phyloP scores from a whole-genome alignment of 192 early-diverging fungal species.

The Entophlyctis helioformis region DNA sequence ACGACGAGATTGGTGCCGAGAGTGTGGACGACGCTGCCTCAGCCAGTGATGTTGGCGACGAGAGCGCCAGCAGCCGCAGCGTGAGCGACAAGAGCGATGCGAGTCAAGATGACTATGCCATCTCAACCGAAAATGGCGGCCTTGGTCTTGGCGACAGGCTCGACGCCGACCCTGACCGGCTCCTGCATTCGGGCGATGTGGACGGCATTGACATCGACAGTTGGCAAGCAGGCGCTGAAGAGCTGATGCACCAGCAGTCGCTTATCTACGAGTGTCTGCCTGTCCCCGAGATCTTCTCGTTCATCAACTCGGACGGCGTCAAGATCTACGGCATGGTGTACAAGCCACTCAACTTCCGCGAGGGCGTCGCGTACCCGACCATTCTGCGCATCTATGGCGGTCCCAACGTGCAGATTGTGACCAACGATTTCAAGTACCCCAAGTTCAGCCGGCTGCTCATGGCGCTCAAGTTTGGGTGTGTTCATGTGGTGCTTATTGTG shows the following conservation, averaged over 20 bases:
- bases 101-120: background rate
- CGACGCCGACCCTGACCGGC: background rate
- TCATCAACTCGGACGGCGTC: conserved; percentile 31
- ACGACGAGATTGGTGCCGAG: no score
- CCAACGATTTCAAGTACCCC: conserved; percentile 58
- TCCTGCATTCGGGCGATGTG: background rate
- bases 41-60: no score
- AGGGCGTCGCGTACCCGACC: conserved; percentile 43
- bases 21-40: no score
- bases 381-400: conserved; percentile 62
- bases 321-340: conserved; percentile 43
- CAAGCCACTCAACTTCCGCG: conserved; percentile 29
- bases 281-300: conserved; percentile 37
- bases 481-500: background rate
- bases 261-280: conserved; percentile 15
- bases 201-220: background rate
- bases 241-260: no score
- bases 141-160: background rate
- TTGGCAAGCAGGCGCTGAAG: background rate
- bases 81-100: no score
- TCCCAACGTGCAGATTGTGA: conserved; percentile 59
- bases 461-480: conserved; percentile 19
- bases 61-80: no score
- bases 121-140: background rate
- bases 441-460: conserved; percentile 46